These are phyloP conservation scores for Raddia distichophylla DNA, from an alignment of 176 grass and related monocot genomes.

Conservation along the genomic window DNA sequence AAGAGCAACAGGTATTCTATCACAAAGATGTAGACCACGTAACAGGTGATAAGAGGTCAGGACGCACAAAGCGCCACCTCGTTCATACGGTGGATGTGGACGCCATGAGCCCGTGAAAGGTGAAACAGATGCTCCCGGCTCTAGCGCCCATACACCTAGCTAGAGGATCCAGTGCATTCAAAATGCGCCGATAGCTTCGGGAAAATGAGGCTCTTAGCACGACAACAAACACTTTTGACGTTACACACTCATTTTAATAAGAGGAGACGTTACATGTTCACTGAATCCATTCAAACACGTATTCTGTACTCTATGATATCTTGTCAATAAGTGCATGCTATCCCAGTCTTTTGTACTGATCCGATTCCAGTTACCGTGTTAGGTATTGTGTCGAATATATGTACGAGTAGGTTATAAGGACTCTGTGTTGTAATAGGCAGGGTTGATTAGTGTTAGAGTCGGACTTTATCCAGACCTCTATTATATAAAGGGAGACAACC, in stretches of 20 bases:
- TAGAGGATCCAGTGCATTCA: conserved; percentile 24
- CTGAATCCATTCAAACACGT: conserved; percentile 23
- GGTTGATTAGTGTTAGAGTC: no score
- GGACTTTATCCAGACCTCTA: no score
- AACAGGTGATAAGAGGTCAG: conserved; percentile 17
- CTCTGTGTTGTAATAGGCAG: no score
- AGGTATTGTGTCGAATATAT: no score
- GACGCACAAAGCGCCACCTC: neutral
- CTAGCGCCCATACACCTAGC: conserved; percentile 29
- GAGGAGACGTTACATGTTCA: conserved; percentile 43
- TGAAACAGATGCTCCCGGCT: conserved; percentile 15
- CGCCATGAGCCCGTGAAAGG: conserved; percentile 11
- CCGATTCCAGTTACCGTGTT: conserved; percentile 21
- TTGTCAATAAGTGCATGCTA: conserved; percentile 26
- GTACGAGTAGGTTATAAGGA: no score
- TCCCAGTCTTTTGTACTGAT: conserved; percentile 23
- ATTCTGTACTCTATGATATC: conserved; percentile 39
- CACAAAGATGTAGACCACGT: conserved; percentile 47
- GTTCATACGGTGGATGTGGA: conserved; percentile 28
- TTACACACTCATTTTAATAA: conserved; percentile 46
- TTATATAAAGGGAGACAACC: no score
- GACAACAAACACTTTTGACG: conserved; percentile 34
- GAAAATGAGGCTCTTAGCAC: conserved; percentile 12
- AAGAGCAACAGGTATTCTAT: neutral
- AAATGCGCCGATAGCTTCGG: neutral